Evolutionary conservation across 352 stramenopile species (phyloP).

Genomic region (Phytopythium mirpurense): DNA sequence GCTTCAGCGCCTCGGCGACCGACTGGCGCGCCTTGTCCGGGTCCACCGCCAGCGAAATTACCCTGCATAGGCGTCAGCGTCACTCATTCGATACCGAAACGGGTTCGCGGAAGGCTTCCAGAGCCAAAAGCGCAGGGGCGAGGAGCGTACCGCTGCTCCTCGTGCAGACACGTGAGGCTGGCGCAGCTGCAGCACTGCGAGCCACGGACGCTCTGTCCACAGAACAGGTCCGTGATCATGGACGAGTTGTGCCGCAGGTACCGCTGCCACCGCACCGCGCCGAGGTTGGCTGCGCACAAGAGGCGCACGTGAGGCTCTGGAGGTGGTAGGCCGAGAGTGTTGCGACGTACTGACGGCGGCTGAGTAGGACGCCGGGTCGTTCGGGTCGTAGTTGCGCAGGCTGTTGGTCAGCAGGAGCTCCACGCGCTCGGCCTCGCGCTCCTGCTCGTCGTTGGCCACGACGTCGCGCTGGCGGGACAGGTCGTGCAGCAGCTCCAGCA

Average conservation of each 20-base stretch:
- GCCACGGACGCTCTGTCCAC: constrained; percentile 68
- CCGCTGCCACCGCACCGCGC: constrained; percentile 49
- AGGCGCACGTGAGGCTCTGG: too few relatives aligned
- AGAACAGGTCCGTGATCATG: constrained; percentile 67
- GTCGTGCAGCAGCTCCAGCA: constrained; percentile 67
- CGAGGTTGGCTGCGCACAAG: constrained; percentile 32
- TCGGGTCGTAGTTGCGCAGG: constrained; percentile 24
- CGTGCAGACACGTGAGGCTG: constrained; percentile 63
- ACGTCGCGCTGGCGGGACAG: constrained; percentile 22
- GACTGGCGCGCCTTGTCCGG: constrained; percentile 32
- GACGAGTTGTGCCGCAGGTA: constrained; percentile 59
- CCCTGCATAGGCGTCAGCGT: constrained; percentile 18
- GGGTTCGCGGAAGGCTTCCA: too few relatives aligned
- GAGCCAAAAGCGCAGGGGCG: too few relatives aligned
- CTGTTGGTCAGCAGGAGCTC: constrained; percentile 21
- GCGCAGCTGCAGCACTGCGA: constrained; percentile 73
- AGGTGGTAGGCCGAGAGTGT: too few relatives aligned
- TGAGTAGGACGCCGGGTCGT: constrained; percentile 53
- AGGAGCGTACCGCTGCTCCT: constrained; percentile 33
- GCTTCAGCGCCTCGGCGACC: constrained; percentile 46
- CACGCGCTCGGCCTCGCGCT: constrained; percentile 13
- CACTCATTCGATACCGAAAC: too few relatives aligned
- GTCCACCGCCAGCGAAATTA: constrained; percentile 57
- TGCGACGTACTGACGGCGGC: constrained; percentile 50
- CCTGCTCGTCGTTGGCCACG: constrained; percentile 14